Evolutionary conservation across 192 early-diverging fungal genomes (phyloP), one percentile per base, ranked within the genome.

Genomic region (Spizellomyces sp.): DNA sequence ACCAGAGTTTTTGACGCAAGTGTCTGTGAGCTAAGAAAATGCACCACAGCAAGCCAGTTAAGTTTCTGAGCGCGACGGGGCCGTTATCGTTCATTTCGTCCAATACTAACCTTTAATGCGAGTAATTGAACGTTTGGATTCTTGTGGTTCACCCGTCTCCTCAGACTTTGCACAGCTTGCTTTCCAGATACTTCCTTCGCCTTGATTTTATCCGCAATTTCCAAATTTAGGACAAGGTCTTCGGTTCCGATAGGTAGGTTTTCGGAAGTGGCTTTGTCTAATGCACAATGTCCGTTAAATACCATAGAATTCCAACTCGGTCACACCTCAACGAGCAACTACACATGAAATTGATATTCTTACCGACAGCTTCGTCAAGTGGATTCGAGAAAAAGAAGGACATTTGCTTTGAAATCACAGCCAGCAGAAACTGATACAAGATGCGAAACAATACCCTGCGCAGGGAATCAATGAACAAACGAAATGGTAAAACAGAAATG

Each of bases 81-180:
- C 7, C 14, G 0, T 80, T 76, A 22, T 9, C 8, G 57, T 82
- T 22, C 19, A 19, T 54, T 15, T 41, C 19, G 41, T 17, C 4
- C 59, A 14, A 59, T 2, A 74, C 65, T 6, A 48, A 87, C 91
- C 56, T 88, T 92, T 66, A 99, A 83, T 15, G 91, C 90, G 14
- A 95, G 84, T 10, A 98, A 79, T 75, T 95, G 93, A 9, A 97
- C 96, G 74, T 98, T 98, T 17, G 96, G 96, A 74, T 98, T 99
- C 62, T 86, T 87, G 79, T 93, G 90, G n/a, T 82, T 78, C 48
- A 99, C 75, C 36, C 95, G 82, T 74, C 89, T 81, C 70, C 93
- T 95, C 46, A 99, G 84, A 17, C 89, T 80, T 21, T 81, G 78
- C 57, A 87, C 84, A 7, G 91, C 92, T 9, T 92, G 85, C 74